A percentile compares a stretch with the other conserved stretches of the same genome.
Conservation (phyloP, 495 filamentous ascomycete species). For the Neurospora sublineolata region DNA sequence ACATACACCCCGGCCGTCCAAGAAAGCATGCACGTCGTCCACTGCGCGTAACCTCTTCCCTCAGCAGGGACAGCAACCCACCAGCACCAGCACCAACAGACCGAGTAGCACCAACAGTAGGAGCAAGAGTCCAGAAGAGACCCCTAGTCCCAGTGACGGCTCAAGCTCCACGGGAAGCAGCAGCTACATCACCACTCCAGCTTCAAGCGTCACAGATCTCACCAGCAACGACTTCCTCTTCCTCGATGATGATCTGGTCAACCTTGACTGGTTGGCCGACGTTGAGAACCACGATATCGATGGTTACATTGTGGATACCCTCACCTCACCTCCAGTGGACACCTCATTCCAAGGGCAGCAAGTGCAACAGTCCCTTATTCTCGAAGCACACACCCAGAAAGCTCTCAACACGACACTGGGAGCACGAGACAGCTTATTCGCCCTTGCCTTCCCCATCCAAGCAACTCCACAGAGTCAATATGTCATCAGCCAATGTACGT, state of each 20-base stretch:
- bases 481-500: not conserved
- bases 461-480: not conserved
- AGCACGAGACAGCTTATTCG: not conserved
- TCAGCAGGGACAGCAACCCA: not conserved
- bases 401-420: not conserved
- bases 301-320: not conserved
- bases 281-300: not conserved
- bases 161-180: not conserved
- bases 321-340: not conserved
- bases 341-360: not conserved
- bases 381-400: not conserved
- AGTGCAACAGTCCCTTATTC: not conserved
- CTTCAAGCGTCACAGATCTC: not conserved
- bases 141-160: not conserved
- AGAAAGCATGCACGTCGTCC: not conserved
- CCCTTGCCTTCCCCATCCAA: not conserved
- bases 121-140: not conserved
- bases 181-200: not conserved
- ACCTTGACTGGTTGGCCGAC: not conserved
- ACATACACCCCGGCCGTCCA: not conserved
- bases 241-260: not conserved
- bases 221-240: not conserved
- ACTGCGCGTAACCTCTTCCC: not conserved
- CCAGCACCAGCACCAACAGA: not conserved
- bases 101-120: not conserved